Evolutionary conservation across 202 grass and related monocot species (phyloP).

Genomic region (Saccharum hybrid): DNA sequence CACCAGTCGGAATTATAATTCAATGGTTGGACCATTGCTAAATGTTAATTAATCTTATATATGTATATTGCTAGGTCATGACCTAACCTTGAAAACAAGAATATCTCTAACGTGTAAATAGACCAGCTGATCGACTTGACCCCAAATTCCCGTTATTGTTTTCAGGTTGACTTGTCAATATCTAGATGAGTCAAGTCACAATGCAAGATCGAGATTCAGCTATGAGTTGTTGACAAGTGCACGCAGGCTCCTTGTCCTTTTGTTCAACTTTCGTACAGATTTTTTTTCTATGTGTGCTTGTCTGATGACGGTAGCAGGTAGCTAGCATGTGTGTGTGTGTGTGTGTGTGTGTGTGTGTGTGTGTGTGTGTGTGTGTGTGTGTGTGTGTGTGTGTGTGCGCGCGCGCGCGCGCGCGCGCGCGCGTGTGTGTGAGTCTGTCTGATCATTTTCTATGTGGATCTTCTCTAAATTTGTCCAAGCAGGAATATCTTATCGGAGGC

Average conservation of each 20-base stretch:
- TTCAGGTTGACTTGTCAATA: slow-evolving; percentile 26
- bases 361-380: too few species aligned
- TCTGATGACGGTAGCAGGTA: background rate
- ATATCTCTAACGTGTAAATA: slow-evolving; percentile 44
- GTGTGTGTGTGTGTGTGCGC: too few species aligned
- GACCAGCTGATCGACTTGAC: slow-evolving; percentile 24
- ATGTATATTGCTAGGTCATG: slow-evolving; percentile 10
- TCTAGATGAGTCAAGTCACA: slow-evolving; percentile 28
- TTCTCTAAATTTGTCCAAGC: slow-evolving; percentile 12
- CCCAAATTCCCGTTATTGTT: slow-evolving; percentile 20
- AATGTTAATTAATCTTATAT: slow-evolving; percentile 14
- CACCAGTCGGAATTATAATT: background rate
- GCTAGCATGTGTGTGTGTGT: background rate
- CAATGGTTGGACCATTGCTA: background rate
- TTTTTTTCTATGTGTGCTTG: background rate
- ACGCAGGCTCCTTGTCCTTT: background rate
- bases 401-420: too few species aligned
- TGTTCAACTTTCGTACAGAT: slow-evolving; percentile 2
- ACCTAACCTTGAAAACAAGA: slow-evolving; percentile 48
- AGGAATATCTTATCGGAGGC: background rate
- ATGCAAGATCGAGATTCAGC: background rate
- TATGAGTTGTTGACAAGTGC: slow-evolving; percentile 28
- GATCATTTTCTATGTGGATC: background rate
- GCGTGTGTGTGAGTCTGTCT: background rate
- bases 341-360: too few species aligned